A percentile compares a stretch with the other conserved stretches of the same genome.
Conservation (phyloP, 1,139 yeast species). For the Pneumocystis carinii region DNA sequence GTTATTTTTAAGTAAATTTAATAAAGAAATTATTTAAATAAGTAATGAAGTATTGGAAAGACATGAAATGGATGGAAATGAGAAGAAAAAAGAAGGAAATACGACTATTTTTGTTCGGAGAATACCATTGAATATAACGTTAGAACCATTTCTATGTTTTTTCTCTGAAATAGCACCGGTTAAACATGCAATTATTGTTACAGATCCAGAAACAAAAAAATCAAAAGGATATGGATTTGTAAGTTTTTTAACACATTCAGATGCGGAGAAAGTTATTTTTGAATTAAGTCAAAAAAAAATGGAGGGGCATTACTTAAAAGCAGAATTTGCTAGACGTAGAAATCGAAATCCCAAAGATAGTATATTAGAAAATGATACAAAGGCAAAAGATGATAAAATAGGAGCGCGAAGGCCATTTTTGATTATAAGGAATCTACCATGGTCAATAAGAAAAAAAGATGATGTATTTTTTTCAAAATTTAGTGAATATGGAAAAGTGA, state of each 20-base stretch:
- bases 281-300: conserved; percentile 54
- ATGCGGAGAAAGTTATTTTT: conserved; percentile 60
- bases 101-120: conserved; percentile 59
- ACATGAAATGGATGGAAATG: not conserved
- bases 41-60: not conserved
- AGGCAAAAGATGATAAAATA: conserved; percentile 14
- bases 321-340: conserved; percentile 86
- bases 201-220: conserved; percentile 47
- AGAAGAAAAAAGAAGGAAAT: conserved; percentile 3
- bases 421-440: conserved; percentile 82
- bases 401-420: conserved; percentile 66
- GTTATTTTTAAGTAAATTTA: no score
- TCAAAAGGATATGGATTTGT: conserved; percentile 96
- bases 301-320: conserved; percentile 49
- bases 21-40: no score
- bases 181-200: conserved; percentile 85
- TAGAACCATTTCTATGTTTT: conserved; percentile 47
- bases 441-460: conserved; percentile 76
- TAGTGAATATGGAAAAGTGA: conserved; percentile 68
- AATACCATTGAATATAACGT: conserved; percentile 65
- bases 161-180: conserved; percentile 90
- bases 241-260: conserved; percentile 73
- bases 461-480: conserved; percentile 28
- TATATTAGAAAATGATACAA: conserved; percentile 16
- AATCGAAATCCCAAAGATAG: conserved; percentile 41